phyloP scores from a whole-genome alignment of 805 yeast species.

The Lipomyces spencermartinsiae region DNA sequence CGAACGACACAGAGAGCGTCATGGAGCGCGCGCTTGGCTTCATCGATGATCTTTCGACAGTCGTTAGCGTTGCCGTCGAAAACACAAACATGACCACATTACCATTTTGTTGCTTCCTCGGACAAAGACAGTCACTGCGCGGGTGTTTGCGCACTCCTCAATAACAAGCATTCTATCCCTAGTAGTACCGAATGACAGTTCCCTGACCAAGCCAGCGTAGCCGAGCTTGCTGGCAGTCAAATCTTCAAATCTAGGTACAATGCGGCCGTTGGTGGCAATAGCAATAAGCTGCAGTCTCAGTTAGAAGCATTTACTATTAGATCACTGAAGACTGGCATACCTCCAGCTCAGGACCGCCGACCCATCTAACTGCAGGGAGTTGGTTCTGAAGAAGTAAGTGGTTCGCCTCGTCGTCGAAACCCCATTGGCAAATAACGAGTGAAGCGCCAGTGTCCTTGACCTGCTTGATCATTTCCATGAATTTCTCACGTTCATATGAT shows the following conservation, averaged over 20 bases:
- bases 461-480: constrained; percentile 83
- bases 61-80: not conserved
- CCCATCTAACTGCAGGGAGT: constrained; percentile 98
- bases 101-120: constrained; percentile 95
- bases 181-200: constrained; percentile 94
- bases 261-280: constrained; percentile 95
- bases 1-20: constrained; percentile 98
- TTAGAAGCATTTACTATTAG: not conserved
- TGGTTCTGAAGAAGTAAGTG: constrained; percentile 86
- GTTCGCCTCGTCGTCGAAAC: constrained; percentile 98
- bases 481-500: constrained; percentile 88
- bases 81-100: not conserved
- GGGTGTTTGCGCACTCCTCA: constrained; percentile 84
- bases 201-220: constrained; percentile 80
- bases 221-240: constrained; percentile 83
- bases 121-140: constrained; percentile 89
- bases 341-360: constrained; percentile 96
- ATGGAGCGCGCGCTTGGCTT: constrained; percentile 93
- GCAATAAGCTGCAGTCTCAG: constrained; percentile 63
- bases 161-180: constrained; percentile 94
- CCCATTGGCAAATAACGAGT: constrained; percentile 98
- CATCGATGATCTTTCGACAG: constrained; percentile 72
- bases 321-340: constrained; percentile 7
- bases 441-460: constrained; percentile 94
- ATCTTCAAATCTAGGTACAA: constrained; percentile 97